Evolutionary conservation across 805 yeast species (phyloP).

Genomic region (Hanseniaspora lachancei): DNA sequence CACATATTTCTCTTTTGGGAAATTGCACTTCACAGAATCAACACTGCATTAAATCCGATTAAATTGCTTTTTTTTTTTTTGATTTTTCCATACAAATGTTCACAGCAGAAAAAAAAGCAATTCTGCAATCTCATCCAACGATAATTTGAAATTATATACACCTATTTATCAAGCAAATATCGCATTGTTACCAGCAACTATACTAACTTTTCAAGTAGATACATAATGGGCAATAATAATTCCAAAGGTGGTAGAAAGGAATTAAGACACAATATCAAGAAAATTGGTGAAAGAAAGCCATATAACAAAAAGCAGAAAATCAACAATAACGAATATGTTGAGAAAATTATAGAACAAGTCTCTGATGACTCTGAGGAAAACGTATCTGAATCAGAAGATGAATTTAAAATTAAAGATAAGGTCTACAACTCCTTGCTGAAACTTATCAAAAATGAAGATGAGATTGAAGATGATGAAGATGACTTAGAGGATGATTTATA

Average conservation of each 20-base stretch:
- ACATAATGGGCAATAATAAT: slow-evolving; percentile 12
- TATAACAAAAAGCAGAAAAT: slow-evolving; percentile 10
- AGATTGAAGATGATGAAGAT: slow-evolving; percentile 16
- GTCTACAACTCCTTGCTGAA: slow-evolving; percentile 60
- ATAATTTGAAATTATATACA: not conserved
- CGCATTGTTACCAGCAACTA: too few species aligned
- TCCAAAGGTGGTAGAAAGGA: slow-evolving; percentile 45
- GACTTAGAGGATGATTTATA: slow-evolving; percentile 1
- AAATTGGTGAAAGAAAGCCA: slow-evolving; percentile 29
- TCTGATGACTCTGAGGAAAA: slow-evolving; percentile 18
- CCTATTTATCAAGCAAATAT: too few species aligned
- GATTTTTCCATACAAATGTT: not conserved
- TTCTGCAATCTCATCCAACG: not conserved
- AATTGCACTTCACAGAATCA: not conserved
- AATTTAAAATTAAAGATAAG: slow-evolving; percentile 27
- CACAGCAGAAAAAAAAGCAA: too few species aligned
- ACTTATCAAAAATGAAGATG: slow-evolving; percentile 31
- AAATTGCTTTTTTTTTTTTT: slow-evolving; percentile 8
- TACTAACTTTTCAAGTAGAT: not conserved
- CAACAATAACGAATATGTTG: not conserved
- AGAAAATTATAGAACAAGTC: slow-evolving; percentile 13
- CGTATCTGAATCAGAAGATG: slow-evolving; percentile 15
- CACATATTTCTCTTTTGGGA: not conserved
- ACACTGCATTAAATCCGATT: not conserved
- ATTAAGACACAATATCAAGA: slow-evolving; percentile 40